Base-by-base conservation (phyloP, 345 rosid species). In the Hirschfeldia incana region DNA sequence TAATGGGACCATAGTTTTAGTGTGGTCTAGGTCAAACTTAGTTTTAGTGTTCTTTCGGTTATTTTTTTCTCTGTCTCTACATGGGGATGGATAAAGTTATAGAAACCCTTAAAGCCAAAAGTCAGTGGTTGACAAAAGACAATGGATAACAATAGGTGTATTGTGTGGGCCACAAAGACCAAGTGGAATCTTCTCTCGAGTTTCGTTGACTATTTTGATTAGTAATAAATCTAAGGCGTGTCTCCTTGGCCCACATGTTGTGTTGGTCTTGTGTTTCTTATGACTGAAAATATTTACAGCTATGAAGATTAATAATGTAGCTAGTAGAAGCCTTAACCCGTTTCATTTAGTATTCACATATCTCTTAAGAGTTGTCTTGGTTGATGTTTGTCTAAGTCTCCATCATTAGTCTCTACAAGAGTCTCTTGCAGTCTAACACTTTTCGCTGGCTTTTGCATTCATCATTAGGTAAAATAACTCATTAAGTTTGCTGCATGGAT, bases 151-250 rank as follows among this genome's bases (percentile, higher is more conserved):
- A 34, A 69, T 78, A 73, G 82, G 55, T 71, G 73, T 28, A 64
- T 71, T 71, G 76, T 71, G 76, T 12, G 67, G 65, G 67, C 72
- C 76, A 71, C 29, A 13, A 33, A 36, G 13, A 78, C 49, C 70
- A 44, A 55, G 59, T 62, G 66, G 65, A 70, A 64, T 30, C 28
- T 62, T 77, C 57, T 4, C 16, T 13, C 53, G 6, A 27, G 32
- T 72, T 65, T 44, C 7, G 32, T 60, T 78, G 76, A 57, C 81
- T 57, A 65, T 72, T 55, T 57, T n/a, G 66, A 57, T 71, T 53
- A 33, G 67, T 27, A 28, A 49, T 27, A 28, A 49, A 64, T 29
- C 32, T 29, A 29, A 29, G 32, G 63, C 69, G 8, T 57, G 12
- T 71, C 67, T 55, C 32, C 59, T 16, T 37, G 66, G 44, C 76